These are phyloP conservation scores for Uncinocarpus reesii DNA, from an alignment of 2,329 filamentous ascomycete species.

Conservation along the genomic window DNA sequence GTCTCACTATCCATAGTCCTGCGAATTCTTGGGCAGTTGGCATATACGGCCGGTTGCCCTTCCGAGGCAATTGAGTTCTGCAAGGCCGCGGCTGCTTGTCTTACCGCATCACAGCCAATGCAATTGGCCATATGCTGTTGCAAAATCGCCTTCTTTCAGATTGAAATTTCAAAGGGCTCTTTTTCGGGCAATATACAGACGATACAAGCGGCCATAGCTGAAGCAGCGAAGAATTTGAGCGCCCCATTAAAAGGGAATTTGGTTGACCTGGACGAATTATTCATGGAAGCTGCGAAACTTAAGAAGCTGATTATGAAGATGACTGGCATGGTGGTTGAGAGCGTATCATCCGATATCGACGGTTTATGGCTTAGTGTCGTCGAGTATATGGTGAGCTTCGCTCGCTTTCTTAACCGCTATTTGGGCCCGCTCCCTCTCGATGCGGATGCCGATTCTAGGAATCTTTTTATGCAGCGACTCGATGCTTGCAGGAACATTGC, in stretches of 20 bases:
- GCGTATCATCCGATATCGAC: conserved; percentile 12
- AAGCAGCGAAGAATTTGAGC: conserved; percentile 29
- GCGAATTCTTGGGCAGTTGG: conserved; percentile 31
- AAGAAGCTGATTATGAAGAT: conserved; percentile 34
- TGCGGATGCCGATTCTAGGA: conserved; percentile 24
- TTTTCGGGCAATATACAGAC: conserved; percentile 18
- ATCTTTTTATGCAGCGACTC: conserved; percentile 27
- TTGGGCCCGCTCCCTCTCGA: conserved; percentile 26
- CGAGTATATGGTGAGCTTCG: conserved; percentile 32
- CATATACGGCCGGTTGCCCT: conserved; percentile 32
- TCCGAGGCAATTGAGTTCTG: conserved; percentile 33
- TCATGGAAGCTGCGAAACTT: conserved; percentile 35
- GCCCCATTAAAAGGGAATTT: conserved; percentile 32
- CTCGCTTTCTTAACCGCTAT: conserved; percentile 35
- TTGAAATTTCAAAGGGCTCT: conserved; percentile 25
- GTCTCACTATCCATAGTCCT: conserved; percentile 27
- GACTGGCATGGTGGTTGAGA: not conserved
- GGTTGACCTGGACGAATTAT: conserved; percentile 35
- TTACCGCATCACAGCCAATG: conserved; percentile 27
- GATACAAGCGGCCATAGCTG: conserved; percentile 23
- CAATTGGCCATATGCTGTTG: conserved; percentile 30
- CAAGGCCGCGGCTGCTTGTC: conserved; percentile 24
- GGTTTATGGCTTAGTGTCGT: conserved; percentile 23
- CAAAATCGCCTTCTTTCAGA: conserved; percentile 31
- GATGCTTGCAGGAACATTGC: conserved; percentile 29